A percentile compares a stretch with the other conserved stretches of the same genome.
Conservation (phyloP, 1,139 yeast species). For the Suhomyces yuchorum region DNA sequence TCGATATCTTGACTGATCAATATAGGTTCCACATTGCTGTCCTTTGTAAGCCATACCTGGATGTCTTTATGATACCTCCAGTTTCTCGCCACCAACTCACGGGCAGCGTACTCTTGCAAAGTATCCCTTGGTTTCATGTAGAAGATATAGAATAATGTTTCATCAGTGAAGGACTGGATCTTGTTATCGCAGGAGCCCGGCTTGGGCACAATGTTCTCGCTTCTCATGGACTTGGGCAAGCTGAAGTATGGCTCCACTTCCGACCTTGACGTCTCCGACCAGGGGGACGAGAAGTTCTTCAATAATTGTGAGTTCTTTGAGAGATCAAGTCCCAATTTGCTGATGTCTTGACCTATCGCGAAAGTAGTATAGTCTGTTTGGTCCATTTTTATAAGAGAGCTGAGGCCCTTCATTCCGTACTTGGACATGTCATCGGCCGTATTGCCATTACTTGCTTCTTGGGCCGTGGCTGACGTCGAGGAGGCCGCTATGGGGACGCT, state of each 20-base stretch:
- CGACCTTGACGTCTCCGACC: conserved; percentile 89
- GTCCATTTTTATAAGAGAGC: conserved; percentile 69
- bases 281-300: conserved; percentile 83
- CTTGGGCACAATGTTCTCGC: conserved; percentile 37
- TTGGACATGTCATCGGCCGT: conserved; percentile 44
- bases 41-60: conserved; percentile 96
- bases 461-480: conserved; percentile 3
- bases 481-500: conserved; percentile 8
- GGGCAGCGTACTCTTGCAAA: conserved; percentile 90
- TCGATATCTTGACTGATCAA: conserved; percentile 85
- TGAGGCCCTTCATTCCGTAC: conserved; percentile 76
- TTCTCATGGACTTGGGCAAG: conserved; percentile 60
- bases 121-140: conserved; percentile 93
- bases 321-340: conserved; percentile 71
- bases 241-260: conserved; percentile 85
- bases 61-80: conserved; percentile 98
- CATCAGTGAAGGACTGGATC: conserved; percentile 80
- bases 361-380: conserved; percentile 65
- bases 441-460: conserved; percentile 8
- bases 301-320: conserved; percentile 53
- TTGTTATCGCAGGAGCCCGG: conserved; percentile 60
- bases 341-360: conserved; percentile 84
- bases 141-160: conserved; percentile 89
- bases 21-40: conserved; percentile 85
- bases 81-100: conserved; percentile 84